Conservation (phyloP, 306 rosid species). For the Trichosanthes truncata region DNA sequence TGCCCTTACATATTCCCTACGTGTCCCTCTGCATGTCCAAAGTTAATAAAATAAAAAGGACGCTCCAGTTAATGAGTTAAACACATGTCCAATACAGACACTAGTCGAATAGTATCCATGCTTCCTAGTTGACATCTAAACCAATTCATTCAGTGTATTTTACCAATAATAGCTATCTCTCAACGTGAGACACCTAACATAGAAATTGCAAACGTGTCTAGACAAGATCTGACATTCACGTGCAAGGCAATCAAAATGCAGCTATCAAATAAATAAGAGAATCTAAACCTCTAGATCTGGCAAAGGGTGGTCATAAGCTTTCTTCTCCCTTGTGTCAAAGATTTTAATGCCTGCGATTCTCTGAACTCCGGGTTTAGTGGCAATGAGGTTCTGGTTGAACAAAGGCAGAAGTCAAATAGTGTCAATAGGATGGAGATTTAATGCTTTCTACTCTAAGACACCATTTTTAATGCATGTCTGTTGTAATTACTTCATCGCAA, state of each 20-base stretch:
- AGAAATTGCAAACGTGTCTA: neutral
- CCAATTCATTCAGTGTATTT: neutral
- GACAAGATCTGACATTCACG: neutral
- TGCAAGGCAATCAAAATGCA: neutral
- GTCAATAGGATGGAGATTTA: neutral
- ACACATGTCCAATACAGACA: neutral
- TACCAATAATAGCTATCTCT: neutral
- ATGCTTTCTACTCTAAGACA: neutral
- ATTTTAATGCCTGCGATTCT: constrained; percentile 77
- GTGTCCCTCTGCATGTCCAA: neutral
- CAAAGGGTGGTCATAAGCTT: constrained; percentile 66
- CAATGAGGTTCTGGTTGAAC: constrained; percentile 67
- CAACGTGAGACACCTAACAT: neutral
- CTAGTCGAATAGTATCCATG: neutral
- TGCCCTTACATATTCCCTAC: neutral
- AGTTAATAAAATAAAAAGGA: neutral
- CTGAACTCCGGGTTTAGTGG: constrained; percentile 90
- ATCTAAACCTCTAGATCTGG: constrained; percentile 77
- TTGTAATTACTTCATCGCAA: neutral
- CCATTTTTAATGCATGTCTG: neutral
- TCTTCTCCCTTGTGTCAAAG: constrained; percentile 59
- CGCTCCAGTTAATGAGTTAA: neutral
- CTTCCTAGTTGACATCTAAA: neutral
- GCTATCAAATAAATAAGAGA: neutral
- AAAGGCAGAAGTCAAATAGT: constrained; percentile 6